phyloP scores from a whole-genome alignment of 768 basidiomycete genomes.

The Leccinum variicolor region DNA sequence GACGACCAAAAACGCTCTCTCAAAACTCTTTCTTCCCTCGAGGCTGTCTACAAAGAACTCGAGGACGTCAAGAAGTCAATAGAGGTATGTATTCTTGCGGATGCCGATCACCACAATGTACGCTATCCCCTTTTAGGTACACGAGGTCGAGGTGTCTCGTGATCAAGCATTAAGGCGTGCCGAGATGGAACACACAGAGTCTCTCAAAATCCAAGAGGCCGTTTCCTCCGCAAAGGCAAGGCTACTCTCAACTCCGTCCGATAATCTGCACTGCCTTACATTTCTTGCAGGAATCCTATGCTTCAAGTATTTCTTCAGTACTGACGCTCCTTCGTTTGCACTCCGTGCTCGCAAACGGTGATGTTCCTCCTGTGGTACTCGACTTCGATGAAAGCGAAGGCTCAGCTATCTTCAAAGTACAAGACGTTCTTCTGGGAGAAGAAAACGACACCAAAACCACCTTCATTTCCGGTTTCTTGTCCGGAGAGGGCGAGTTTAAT shows the following conservation, averaged over 20 bases:
- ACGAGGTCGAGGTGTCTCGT: slow-evolving; percentile 61
- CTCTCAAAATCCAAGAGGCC: slow-evolving; percentile 51
- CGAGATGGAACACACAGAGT: slow-evolving; percentile 56
- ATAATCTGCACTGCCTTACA: background rate
- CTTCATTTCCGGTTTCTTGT: slow-evolving; percentile 53
- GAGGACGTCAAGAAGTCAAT: slow-evolving; percentile 80
- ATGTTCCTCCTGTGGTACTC: slow-evolving; percentile 40
- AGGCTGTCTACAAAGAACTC: slow-evolving; percentile 78
- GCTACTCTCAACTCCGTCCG: background rate
- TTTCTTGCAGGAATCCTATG: slow-evolving; percentile 39
- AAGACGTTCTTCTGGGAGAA: slow-evolving; percentile 54
- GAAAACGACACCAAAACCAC: slow-evolving; percentile 49
- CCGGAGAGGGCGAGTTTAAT: slow-evolving; percentile 55
- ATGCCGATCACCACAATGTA: background rate
- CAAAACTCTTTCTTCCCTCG: slow-evolving; percentile 69
- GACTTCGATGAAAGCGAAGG: slow-evolving; percentile 51
- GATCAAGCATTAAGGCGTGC: slow-evolving; percentile 52
- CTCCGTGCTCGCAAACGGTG: slow-evolving; percentile 43
- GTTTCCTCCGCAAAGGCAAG: slow-evolving; percentile 59
- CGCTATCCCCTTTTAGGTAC: slow-evolving; percentile 36
- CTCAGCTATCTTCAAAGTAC: slow-evolving; percentile 49
- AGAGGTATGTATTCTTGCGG: slow-evolving; percentile 62
- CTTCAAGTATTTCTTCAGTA: slow-evolving; percentile 46
- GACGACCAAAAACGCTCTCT: slow-evolving; percentile 81
- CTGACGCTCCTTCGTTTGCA: slow-evolving; percentile 61